Evolutionary conservation across 2,329 filamentous ascomycete species (phyloP).

Genomic region (Aspergillus hiratsukae): DNA sequence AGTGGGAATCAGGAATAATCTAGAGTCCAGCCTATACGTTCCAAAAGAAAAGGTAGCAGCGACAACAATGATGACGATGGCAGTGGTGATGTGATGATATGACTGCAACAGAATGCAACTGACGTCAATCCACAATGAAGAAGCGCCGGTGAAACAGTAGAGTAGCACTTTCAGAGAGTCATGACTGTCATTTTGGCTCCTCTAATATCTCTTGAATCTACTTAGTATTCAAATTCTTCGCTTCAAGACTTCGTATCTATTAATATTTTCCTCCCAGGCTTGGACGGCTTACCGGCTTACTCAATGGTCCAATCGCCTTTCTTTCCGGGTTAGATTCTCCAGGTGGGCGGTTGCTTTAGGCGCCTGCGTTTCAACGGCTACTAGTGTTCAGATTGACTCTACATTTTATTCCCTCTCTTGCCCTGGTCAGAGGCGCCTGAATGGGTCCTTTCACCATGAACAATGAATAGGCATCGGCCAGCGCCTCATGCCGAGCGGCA

Average conservation of each 20-base stretch:
- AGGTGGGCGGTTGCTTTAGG: not conserved
- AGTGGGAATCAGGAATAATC: not conserved
- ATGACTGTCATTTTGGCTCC: not conserved
- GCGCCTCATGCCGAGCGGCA: not conserved
- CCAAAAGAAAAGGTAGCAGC: not conserved
- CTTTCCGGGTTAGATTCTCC: not conserved
- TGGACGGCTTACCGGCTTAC: not conserved
- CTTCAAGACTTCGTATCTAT: not conserved
- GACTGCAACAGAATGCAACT: not conserved
- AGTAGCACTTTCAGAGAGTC: not conserved
- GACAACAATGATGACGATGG: not conserved
- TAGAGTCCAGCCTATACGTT: not conserved
- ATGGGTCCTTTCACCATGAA: not conserved
- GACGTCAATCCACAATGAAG: not conserved
- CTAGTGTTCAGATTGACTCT: not conserved
- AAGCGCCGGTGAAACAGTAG: not conserved
- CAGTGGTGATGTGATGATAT: not conserved
- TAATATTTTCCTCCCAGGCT: not conserved
- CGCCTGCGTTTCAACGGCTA: not conserved
- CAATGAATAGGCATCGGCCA: not conserved
- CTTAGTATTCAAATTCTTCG: not conserved
- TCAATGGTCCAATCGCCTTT: not conserved
- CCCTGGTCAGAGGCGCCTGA: not conserved
- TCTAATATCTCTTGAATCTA: not conserved
- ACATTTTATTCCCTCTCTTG: too few species aligned